Evolutionary conservation across 2,329 filamentous ascomycete species (phyloP), one percentile per base, ranked within the genome.

Genomic region (Nigrospora osmanthi): DNA sequence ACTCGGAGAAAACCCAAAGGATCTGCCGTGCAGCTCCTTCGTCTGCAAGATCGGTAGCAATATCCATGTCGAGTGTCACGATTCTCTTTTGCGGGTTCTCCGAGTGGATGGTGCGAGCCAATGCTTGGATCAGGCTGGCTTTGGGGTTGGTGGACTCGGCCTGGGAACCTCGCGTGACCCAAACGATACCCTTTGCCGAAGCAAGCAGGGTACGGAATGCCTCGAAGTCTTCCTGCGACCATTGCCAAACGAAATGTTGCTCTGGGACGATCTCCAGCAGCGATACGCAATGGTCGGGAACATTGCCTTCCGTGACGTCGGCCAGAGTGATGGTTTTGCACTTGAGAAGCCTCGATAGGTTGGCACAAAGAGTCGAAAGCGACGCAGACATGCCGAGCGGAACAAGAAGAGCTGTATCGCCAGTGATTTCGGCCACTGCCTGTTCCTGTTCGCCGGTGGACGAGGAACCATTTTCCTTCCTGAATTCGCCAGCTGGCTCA

Each of bases 71-170:
- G n/a, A 76, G 56, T 0, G 66, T 69, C 11, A 68, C 57, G 14
- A 76, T 60, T 1, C 49, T 56, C 51, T 65, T 73, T 15, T 65
- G 60, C 1, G 66, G 59, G 47, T 75, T 67, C 39, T 78, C 75
- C 0, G 74, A 77, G 39, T 70, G 65, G 10, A 78, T 57, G 0
- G 71, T 71, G 16, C 75, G 63, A 1, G 70, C 64, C 14, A 78
- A 54, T 2, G 68, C 72, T n/a, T 71, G 54, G 16, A 75, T 62
- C 0, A 67, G 61, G 2, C 71, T 60, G 12, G 61, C 57, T 19
- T 54, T 53, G 0, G 72, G 70, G 14, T 61, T 35, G 31, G 40
- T 13, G 55, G 57, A 37, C 49, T 56, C 52, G 34, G 51, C 34
- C 43, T 55, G 54, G 4, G 52, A 52, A 11, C 38, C 49, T 14